A percentile compares a stretch with the other conserved stretches of the same genome.
phyloP scores from a whole-genome alignment of 495 filamentous ascomycete genomes.

The Penicillium bovifimosum region DNA sequence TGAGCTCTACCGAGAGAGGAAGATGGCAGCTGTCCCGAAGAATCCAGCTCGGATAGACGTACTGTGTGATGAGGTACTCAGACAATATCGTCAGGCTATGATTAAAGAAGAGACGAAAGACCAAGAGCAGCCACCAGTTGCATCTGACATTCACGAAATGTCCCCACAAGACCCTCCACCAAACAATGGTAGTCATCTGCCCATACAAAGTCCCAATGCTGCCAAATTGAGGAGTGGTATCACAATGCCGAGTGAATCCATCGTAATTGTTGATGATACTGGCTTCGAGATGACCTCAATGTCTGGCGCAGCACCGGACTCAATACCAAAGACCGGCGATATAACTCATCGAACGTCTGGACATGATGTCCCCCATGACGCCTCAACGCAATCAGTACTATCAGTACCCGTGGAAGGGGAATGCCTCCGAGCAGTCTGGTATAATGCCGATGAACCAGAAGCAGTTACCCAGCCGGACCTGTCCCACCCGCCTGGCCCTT shows the following conservation, averaged over 20 bases:
- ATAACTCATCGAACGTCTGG: conserved; percentile 1
- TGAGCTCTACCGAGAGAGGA: conserved; percentile 42
- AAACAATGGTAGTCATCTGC: background rate
- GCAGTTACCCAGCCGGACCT: conserved; percentile 11
- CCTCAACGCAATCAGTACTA: conserved; percentile 20
- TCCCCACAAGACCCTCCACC: background rate
- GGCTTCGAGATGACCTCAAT: conserved; percentile 34
- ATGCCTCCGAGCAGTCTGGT: conserved; percentile 32
- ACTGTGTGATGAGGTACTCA: conserved; percentile 67
- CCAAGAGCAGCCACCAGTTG: conserved; percentile 2
- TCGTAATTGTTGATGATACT: conserved; percentile 73
- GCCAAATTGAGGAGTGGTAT: conserved; percentile 51
- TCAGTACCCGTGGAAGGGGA: conserved; percentile 26
- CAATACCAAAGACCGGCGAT: conserved; percentile 4
- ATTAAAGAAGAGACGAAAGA: conserved; percentile 7
- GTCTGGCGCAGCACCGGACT: conserved; percentile 30
- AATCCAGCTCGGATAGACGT: conserved; percentile 59
- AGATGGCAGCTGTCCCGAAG: conserved; percentile 30
- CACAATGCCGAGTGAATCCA: conserved; percentile 75
- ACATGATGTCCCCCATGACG: conserved; percentile 8
- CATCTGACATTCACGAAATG: conserved; percentile 4
- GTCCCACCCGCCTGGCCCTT: conserved; percentile 14
- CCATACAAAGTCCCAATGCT: conserved; percentile 5
- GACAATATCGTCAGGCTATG: conserved; percentile 50
- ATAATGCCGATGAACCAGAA: conserved; percentile 21